These are phyloP conservation scores for Kondoa subrosea DNA, from an alignment of 768 basidiomycete genomes.

Conservation along the genomic window DNA sequence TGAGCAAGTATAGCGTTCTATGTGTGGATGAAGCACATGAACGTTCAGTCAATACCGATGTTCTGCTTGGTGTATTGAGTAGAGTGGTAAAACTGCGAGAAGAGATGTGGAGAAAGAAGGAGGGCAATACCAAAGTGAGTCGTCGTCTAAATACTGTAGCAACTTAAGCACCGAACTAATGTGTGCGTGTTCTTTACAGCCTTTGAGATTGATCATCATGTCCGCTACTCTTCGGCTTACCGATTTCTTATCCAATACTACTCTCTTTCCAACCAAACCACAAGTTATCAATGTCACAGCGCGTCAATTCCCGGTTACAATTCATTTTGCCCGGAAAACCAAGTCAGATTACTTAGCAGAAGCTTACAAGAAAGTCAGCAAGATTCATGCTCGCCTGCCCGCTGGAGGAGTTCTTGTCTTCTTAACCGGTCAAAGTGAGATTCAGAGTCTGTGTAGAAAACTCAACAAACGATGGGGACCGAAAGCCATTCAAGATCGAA, in stretches of 20 bases:
- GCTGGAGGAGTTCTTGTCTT: slow-evolving; percentile 86
- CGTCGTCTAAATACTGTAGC: slow-evolving; percentile 13
- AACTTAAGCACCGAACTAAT: slow-evolving; percentile 1
- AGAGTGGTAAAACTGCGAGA: slow-evolving; percentile 79
- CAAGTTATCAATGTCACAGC: slow-evolving; percentile 77
- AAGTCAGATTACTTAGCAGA: slow-evolving; percentile 73
- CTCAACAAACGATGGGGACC: slow-evolving; percentile 60
- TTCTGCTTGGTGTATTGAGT: slow-evolving; percentile 89
- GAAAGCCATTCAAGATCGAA: slow-evolving; percentile 46
- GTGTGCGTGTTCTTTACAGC: slow-evolving; percentile 39
- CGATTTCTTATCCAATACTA: slow-evolving; percentile 74
- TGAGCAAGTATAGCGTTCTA: slow-evolving; percentile 82
- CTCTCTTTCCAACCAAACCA: slow-evolving; percentile 65
- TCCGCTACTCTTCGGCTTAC: slow-evolving; percentile 87
- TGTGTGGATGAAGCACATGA: slow-evolving; percentile 98
- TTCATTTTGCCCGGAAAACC: slow-evolving; percentile 82
- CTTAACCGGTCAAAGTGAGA: slow-evolving; percentile 91
- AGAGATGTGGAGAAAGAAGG: slow-evolving; percentile 63
- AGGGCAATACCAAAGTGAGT: slow-evolving; percentile 44
- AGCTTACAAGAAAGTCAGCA: slow-evolving; percentile 70
- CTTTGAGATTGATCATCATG: slow-evolving; percentile 89
- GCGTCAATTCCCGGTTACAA: slow-evolving; percentile 83
- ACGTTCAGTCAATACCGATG: slow-evolving; percentile 93
- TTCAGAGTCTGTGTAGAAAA: slow-evolving; percentile 61
- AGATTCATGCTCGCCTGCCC: slow-evolving; percentile 83